Percentiles rank a stretch among this genome's conserved stretches.
These are phyloP conservation scores for Euphorbia tirucalli DNA, from an alignment of 345 rosid species.

Conservation along the genomic window DNA sequence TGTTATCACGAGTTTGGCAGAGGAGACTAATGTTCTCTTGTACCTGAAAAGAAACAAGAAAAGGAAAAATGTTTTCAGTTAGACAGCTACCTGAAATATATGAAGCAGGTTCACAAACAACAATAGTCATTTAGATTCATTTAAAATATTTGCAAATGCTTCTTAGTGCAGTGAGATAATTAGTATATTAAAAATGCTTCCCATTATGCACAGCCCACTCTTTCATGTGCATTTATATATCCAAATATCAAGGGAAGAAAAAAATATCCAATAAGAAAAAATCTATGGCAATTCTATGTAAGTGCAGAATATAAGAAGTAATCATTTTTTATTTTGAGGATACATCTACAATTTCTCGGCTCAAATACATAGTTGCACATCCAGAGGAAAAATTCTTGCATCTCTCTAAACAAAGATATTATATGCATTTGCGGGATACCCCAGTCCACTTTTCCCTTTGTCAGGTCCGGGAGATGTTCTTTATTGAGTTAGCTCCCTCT, in stretches of 20 bases:
- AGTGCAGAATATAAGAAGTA: constrained; percentile 1
- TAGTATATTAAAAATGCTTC: background rate
- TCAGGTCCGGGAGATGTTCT: too few relatives aligned
- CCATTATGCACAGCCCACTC: background rate
- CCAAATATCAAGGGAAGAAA: background rate
- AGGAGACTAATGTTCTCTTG: constrained; percentile 44
- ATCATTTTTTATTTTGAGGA: background rate
- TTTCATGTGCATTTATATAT: background rate
- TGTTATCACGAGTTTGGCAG: constrained; percentile 36
- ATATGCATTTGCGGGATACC: background rate
- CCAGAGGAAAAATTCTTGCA: background rate
- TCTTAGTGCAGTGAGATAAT: background rate
- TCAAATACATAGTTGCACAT: background rate
- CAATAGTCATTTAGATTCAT: background rate
- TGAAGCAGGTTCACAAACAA: background rate
- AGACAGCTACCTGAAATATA: constrained; percentile 3
- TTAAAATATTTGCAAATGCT: constrained; percentile 1
- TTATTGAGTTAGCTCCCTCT: too few relatives aligned
- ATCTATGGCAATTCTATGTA: constrained; percentile 22
- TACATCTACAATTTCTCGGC: background rate
- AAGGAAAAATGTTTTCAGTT: constrained; percentile 1
- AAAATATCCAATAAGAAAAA: background rate
- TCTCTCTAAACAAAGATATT: background rate
- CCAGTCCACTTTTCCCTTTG: background rate
- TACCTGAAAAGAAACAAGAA: constrained; percentile 32